Conservation (phyloP, 2,329 filamentous ascomycete genomes). For the Talaromyces sp. region DNA sequence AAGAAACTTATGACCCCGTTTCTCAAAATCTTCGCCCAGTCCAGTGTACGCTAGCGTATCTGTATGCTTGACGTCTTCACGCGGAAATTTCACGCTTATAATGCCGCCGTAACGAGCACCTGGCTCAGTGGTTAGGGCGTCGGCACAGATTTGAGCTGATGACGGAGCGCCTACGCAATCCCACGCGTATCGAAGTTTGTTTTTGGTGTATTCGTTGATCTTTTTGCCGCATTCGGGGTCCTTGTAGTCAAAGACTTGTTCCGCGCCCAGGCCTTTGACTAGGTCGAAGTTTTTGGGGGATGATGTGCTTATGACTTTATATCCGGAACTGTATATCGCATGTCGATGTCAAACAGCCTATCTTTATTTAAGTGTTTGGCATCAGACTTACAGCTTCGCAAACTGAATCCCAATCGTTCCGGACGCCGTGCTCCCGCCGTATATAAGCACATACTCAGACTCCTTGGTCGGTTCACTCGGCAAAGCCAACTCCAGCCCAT, state of each 20-base stretch:
- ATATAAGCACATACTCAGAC: slow-evolving; percentile 42
- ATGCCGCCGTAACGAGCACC: slow-evolving; percentile 12
- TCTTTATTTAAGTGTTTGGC: slow-evolving; percentile 6
- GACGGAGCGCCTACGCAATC: background rate
- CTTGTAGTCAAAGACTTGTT: slow-evolving; percentile 39
- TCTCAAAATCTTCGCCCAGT: slow-evolving; percentile 11
- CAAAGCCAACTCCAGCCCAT: slow-evolving; percentile 23
- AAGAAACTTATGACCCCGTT: background rate
- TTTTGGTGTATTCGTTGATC: slow-evolving; percentile 24
- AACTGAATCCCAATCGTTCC: slow-evolving; percentile 38
- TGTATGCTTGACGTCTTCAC: slow-evolving; percentile 11
- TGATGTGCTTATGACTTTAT: slow-evolving; percentile 36
- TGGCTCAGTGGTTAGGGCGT: slow-evolving; percentile 9
- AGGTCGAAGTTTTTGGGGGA: slow-evolving; percentile 30
- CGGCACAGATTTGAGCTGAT: slow-evolving; percentile 11
- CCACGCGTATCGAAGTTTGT: slow-evolving; percentile 12
- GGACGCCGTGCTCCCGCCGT: slow-evolving; percentile 40
- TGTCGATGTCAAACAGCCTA: background rate
- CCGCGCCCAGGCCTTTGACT: slow-evolving; percentile 31
- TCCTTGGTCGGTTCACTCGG: slow-evolving; percentile 36
- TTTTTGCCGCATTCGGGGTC: slow-evolving; percentile 32
- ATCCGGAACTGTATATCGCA: slow-evolving; percentile 19
- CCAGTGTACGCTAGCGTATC: slow-evolving; percentile 9
- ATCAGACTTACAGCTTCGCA: slow-evolving; percentile 32
- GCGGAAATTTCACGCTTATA: background rate